A percentile compares a stretch with the other conserved stretches of the same genome.
Conservation (phyloP, 83 land plant genomes). For the Thuja plicata region DNA sequence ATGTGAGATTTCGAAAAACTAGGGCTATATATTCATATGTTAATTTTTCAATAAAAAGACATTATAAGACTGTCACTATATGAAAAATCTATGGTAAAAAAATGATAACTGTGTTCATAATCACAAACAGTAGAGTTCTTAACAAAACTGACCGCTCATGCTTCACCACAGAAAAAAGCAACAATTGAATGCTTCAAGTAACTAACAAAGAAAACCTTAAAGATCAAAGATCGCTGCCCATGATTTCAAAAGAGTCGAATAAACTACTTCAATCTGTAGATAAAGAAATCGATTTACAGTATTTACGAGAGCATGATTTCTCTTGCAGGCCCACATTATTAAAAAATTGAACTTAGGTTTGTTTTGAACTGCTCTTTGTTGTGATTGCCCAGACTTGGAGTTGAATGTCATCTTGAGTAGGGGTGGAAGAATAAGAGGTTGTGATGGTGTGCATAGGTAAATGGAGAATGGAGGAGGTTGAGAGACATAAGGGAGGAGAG, state of each 20-base stretch:
- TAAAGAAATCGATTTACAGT: not conserved
- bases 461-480: no score
- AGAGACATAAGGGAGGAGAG: no score
- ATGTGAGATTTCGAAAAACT: conserved; percentile 1
- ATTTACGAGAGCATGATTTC: not conserved
- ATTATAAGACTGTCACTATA: not conserved
- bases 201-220: not conserved
- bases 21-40: not conserved
- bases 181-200: not conserved
- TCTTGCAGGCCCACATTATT: not conserved
- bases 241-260: not conserved
- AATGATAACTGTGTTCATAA: not conserved
- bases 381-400: no score
- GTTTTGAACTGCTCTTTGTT: no score
- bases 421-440: no score
- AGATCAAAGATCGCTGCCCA: not conserved
- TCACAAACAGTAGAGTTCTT: not conserved
- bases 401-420: no score
- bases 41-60: not conserved
- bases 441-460: no score
- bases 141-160: not conserved
- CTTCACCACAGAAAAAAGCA: not conserved
- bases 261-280: not conserved
- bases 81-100: not conserved
- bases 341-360: no score